phyloP scores from a whole-genome alignment of 805 yeast species.

The Priceomyces haplophilus region DNA sequence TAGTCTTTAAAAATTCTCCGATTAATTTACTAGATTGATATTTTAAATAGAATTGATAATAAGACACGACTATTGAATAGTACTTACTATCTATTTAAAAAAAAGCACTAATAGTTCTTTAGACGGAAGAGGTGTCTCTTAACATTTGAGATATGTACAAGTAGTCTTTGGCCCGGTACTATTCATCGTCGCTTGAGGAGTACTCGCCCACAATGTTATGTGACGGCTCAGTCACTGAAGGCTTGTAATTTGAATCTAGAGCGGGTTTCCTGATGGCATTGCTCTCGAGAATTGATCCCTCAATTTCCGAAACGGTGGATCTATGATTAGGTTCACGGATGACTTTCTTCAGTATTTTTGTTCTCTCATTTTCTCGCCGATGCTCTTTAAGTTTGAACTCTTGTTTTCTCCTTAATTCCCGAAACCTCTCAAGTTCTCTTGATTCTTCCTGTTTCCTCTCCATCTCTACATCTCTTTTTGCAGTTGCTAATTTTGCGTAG shows the following conservation, averaged over 20 bases:
- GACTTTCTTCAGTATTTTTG: neutral
- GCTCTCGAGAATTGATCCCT: too few species aligned
- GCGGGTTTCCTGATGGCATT: neutral
- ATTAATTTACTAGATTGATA: neutral
- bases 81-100: too few species aligned
- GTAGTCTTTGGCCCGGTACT: too few species aligned
- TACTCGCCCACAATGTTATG: conserved; percentile 6
- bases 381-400: neutral
- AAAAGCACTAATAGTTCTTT: too few species aligned
- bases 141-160: too few species aligned
- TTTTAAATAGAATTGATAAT: neutral
- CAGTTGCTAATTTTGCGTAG: conserved; percentile 25
- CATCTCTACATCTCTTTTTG: conserved; percentile 17
- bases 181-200: conserved; percentile 12
- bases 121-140: too few species aligned
- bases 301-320: neutral
- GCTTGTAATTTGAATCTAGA: neutral
- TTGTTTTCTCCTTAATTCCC: conserved; percentile 7
- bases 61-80: conserved; percentile 3
- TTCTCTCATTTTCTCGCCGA: neutral
- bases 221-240: neutral
- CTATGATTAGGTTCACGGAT: neutral
- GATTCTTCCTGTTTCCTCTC: conserved; percentile 20
- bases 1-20: neutral
- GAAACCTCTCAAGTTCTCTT: conserved; percentile 15